phyloP scores from a whole-genome alignment of 164 flowering plant species.

The Aristolochia fimbriata region DNA sequence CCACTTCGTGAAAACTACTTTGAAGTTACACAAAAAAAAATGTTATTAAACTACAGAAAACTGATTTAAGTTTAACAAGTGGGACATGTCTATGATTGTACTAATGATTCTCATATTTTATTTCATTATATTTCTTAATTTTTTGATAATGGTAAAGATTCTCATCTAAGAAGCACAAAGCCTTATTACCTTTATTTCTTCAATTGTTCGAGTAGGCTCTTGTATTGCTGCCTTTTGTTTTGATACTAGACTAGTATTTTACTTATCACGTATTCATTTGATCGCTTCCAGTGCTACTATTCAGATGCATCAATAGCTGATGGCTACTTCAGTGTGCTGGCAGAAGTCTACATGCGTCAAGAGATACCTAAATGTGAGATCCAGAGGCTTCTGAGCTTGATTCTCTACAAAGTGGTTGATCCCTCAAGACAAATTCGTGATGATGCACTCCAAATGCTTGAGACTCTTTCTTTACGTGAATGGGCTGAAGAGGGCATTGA shows the following conservation, averaged over 20 bases:
- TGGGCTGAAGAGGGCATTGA: conserved; percentile 97
- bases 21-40: no score
- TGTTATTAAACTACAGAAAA: no score
- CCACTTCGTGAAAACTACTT: no score
- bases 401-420: conserved; percentile 97
- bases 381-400: conserved; percentile 88
- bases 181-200: neutral
- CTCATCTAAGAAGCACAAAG: no score
- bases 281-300: conserved; percentile 68
- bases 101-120: no score
- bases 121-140: no score
- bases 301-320: conserved; percentile 95
- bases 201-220: neutral
- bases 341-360: conserved; percentile 98
- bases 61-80: no score
- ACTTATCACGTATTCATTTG: neutral
- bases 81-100: no score
- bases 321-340: conserved; percentile 97
- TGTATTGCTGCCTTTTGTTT: neutral
- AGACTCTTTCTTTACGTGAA: conserved; percentile 88
- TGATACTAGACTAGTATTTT: neutral
- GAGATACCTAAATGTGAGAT: conserved; percentile 97
- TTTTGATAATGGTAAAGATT: no score
- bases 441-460: conserved; percentile 99
- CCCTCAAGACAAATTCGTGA: conserved; percentile 94